These are phyloP conservation scores for Takashimella koratensis DNA, from an alignment of 1,284 basidiomycete species.

Conservation along the genomic window DNA sequence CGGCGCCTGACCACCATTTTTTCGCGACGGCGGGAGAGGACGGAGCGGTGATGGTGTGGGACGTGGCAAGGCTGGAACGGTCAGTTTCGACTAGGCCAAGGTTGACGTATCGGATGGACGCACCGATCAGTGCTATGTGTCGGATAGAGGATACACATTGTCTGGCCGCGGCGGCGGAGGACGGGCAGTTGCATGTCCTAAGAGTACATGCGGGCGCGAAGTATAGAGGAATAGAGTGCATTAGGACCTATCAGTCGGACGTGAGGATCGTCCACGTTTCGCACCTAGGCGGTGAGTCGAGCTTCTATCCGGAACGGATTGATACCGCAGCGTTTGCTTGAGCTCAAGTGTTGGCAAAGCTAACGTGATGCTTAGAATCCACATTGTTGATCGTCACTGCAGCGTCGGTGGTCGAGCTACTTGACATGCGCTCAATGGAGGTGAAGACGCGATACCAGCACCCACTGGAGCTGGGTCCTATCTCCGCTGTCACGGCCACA, in stretches of 20 bases:
- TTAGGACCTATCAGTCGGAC: conserved; percentile 48
- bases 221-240: conserved; percentile 69
- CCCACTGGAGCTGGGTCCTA: conserved; percentile 78
- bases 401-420: conserved; percentile 67
- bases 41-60: conserved; percentile 78
- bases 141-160: conserved; percentile 79
- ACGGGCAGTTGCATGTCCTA: conserved; percentile 78
- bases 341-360: too few relatives aligned
- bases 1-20: conserved; percentile 90
- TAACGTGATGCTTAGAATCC: conserved; percentile 34
- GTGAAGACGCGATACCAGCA: conserved; percentile 72
- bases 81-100: conserved; percentile 56
- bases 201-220: conserved; percentile 73
- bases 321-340: too few relatives aligned
- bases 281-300: conserved; percentile 32
- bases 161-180: conserved; percentile 80
- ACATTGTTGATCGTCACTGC: conserved; percentile 77
- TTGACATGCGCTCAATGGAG: conserved; percentile 84
- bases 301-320: not conserved
- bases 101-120: conserved; percentile 50
- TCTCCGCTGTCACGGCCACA: conserved; percentile 76
- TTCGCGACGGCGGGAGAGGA: conserved; percentile 88
- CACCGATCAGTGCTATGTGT: conserved; percentile 73
- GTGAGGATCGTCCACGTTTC: conserved; percentile 32
- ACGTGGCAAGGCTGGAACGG: conserved; percentile 70